phyloP scores from a whole-genome alignment of 768 basidiomycete genomes.

The Auriscalpium vulgare region DNA sequence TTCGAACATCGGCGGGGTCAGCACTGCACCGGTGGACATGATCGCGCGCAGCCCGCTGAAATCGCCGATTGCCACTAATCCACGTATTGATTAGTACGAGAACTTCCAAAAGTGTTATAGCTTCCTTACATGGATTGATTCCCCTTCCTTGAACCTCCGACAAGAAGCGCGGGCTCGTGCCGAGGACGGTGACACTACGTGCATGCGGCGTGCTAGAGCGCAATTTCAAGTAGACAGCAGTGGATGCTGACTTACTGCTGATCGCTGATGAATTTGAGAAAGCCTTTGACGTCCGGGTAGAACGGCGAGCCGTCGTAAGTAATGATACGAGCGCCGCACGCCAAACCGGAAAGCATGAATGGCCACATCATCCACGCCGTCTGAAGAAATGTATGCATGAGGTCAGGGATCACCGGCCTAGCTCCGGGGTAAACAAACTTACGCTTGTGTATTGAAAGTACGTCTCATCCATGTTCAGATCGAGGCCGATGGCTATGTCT shows the following conservation, averaged over 20 bases:
- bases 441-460: constrained; percentile 74
- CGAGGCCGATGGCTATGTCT: constrained; percentile 39
- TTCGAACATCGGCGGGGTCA: constrained; percentile 59
- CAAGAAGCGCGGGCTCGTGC: constrained; percentile 58
- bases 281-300: constrained; percentile 44
- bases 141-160: constrained; percentile 50
- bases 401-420: background rate
- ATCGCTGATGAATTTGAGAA: constrained; percentile 50
- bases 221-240: background rate
- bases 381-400: constrained; percentile 32
- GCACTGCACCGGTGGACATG: constrained; percentile 50
- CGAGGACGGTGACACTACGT: constrained; percentile 30
- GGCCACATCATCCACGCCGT: constrained; percentile 84
- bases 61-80: constrained; percentile 38
- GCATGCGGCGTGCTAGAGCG: background rate
- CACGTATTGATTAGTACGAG: background rate
- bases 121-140: constrained; percentile 32
- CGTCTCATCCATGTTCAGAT: constrained; percentile 40
- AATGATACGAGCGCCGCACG: constrained; percentile 44
- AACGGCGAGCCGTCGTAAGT: constrained; percentile 68
- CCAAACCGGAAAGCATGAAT: constrained; percentile 48
- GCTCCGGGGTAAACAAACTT: constrained; percentile 12
- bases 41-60: constrained; percentile 52
- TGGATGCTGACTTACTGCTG: constrained; percentile 35
- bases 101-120: background rate